Conservation (phyloP, 2,329 filamentous ascomycete genomes). For the Phialemoniopsis sp. region DNA sequence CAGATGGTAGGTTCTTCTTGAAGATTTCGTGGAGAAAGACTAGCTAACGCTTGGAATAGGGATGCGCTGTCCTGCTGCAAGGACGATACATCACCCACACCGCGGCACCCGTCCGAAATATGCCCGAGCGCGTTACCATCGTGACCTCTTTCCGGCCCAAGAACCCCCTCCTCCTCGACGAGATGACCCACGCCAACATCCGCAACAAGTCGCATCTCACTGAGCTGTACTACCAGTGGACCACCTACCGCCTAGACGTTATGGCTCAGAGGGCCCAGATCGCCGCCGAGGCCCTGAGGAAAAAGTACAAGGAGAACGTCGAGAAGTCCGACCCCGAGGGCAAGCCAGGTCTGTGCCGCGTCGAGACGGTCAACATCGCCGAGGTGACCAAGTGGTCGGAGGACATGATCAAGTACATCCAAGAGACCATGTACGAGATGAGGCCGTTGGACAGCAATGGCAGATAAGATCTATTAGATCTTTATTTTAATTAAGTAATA, state of each 20-base stretch:
- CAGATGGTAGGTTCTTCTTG: not conserved
- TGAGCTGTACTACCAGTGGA: conserved; percentile 23
- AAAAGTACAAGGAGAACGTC: conserved; percentile 17
- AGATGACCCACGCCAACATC: conserved; percentile 18
- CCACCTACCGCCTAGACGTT: conserved; percentile 18
- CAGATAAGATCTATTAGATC: too few species aligned
- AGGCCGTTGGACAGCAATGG: conserved; percentile 13
- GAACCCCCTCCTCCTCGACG: conserved; percentile 30
- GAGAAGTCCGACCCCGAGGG: conserved; percentile 17
- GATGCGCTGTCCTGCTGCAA: conserved; percentile 39
- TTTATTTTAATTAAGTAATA: too few species aligned
- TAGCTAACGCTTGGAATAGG: too few species aligned
- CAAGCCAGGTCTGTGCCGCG: conserved; percentile 14
- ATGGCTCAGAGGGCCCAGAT: conserved; percentile 12
- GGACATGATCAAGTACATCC: conserved; percentile 21
- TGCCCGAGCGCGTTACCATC: conserved; percentile 39
- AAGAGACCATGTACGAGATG: conserved; percentile 23
- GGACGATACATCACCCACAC: conserved; percentile 40
- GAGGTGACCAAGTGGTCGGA: conserved; percentile 18
- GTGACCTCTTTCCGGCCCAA: conserved; percentile 39
- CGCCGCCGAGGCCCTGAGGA: conserved; percentile 12
- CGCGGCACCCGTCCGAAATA: conserved; percentile 32
- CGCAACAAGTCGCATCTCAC: conserved; percentile 16
- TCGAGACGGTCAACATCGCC: conserved; percentile 18
- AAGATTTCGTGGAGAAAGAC: not conserved